These are phyloP conservation scores for Hypoxylon fragiforme DNA, from an alignment of 495 filamentous ascomycete species.

Conservation along the genomic window DNA sequence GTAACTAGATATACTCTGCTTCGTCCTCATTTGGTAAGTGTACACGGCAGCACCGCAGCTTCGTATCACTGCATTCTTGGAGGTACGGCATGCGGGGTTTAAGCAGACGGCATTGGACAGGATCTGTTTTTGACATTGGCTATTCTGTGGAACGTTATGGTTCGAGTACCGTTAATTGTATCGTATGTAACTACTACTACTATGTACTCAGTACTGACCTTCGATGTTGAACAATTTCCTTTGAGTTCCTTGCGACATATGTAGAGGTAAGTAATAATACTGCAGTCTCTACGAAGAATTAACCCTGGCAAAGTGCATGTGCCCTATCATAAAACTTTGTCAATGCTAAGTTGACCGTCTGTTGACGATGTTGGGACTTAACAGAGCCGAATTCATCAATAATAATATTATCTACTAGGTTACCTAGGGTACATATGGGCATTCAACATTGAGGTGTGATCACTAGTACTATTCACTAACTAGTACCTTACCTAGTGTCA, in stretches of 20 bases:
- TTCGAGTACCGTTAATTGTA: background rate
- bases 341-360: background rate
- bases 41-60: constrained; percentile 26
- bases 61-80: constrained; percentile 22
- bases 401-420: background rate
- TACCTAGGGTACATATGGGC: background rate
- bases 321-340: too few relatives aligned
- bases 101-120: constrained; percentile 18
- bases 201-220: background rate
- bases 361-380: background rate
- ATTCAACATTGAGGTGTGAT: background rate
- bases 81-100: constrained; percentile 27
- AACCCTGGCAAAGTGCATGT: too few relatives aligned
- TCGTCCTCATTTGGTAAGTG: constrained; percentile 13
- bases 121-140: constrained; percentile 8
- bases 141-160: background rate
- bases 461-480: background rate
- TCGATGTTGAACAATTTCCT: too few relatives aligned
- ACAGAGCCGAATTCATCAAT: background rate
- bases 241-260: too few relatives aligned
- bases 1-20: background rate
- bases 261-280: too few relatives aligned
- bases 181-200: background rate
- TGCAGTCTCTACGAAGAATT: too few relatives aligned
- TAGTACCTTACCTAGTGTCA: background rate